phyloP scores from a whole-genome alignment of 192 early-diverging fungal species.

The Coemansia sp. region DNA sequence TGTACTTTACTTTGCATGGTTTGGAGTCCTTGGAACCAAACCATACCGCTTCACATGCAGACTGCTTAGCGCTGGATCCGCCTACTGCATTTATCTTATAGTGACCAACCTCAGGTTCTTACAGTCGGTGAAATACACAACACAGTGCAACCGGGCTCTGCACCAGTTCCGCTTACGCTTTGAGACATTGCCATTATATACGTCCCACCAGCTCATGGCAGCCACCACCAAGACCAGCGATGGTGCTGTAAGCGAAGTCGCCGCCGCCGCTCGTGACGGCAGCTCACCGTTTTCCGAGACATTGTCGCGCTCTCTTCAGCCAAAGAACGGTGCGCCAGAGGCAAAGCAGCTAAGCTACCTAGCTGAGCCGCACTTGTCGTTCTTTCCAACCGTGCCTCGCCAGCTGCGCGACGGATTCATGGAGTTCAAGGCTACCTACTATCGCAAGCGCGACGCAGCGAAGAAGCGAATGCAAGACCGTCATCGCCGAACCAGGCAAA shows the following conservation, averaged over 20 bases:
- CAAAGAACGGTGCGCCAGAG: not conserved
- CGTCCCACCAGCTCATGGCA: constrained; percentile 15
- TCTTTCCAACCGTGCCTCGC: constrained; percentile 55
- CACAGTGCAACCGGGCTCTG: constrained; percentile 56
- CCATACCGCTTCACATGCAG: constrained; percentile 50
- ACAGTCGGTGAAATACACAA: constrained; percentile 51
- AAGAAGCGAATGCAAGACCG: constrained; percentile 52
- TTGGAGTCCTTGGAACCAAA: constrained; percentile 48
- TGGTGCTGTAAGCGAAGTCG: not conserved
- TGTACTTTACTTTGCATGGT: constrained; percentile 55
- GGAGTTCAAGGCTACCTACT: constrained; percentile 54
- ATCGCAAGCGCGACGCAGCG: constrained; percentile 49
- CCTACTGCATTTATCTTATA: constrained; percentile 56
- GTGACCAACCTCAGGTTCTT: constrained; percentile 49
- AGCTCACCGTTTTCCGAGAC: not conserved
- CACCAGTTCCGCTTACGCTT: constrained; percentile 56
- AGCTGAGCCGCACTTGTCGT: constrained; percentile 49
- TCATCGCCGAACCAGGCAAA: constrained; percentile 28
- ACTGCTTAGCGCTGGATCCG: constrained; percentile 52
- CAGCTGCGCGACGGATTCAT: constrained; percentile 52
- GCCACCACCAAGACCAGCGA: not conserved
- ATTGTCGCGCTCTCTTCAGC: not conserved
- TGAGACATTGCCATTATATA: constrained; percentile 41
- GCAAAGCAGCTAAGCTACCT: constrained; percentile 14
- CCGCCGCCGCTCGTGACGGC: not conserved